These are phyloP conservation scores for Penicillium griseofulvum DNA, from an alignment of 2,329 filamentous ascomycete genomes.

Conservation along the genomic window DNA sequence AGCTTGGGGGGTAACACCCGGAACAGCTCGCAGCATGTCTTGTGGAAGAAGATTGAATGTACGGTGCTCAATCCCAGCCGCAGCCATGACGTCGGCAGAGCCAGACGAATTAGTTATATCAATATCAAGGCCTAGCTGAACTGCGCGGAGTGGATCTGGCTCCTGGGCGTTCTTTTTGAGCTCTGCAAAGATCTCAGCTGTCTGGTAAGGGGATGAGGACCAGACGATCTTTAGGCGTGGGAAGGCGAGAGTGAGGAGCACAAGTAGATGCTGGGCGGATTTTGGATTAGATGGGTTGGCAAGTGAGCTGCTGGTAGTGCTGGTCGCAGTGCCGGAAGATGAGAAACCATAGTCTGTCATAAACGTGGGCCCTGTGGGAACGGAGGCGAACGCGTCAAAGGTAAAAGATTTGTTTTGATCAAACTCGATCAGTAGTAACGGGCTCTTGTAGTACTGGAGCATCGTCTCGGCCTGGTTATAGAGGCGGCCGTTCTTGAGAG, in stretches of 20 bases:
- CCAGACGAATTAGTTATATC: conserved; percentile 37
- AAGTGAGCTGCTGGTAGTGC: conserved; percentile 59
- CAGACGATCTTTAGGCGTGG: conserved; percentile 88
- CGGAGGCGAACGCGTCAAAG: conserved; percentile 63
- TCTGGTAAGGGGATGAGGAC: conserved; percentile 91
- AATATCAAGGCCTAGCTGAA: conserved; percentile 72
- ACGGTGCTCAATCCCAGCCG: conserved; percentile 55
- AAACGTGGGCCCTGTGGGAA: conserved; percentile 41
- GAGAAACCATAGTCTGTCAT: conserved; percentile 55
- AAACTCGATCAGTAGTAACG: conserved; percentile 95
- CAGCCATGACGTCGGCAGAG: conserved; percentile 55
- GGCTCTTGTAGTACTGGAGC: conserved; percentile 85
- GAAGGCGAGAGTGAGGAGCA: conserved; percentile 88
- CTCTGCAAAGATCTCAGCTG: conserved; percentile 92
- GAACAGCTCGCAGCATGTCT: conserved; percentile 83
- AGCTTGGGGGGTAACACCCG: conserved; percentile 78
- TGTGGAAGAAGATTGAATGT: conserved; percentile 81
- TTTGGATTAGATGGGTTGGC: conserved; percentile 62
- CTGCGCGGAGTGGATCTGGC: conserved; percentile 84
- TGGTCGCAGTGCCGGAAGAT: conserved; percentile 42
- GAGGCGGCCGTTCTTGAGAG: conserved; percentile 85
- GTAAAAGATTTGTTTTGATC: conserved; percentile 97
- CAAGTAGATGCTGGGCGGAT: conserved; percentile 87
- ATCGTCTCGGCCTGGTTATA: conserved; percentile 92
- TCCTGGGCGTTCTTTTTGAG: conserved; percentile 87